Percentiles rank a stretch among this genome's conserved stretches.
phyloP scores from a whole-genome alignment of 2,329 filamentous ascomycete genomes.

The Epichloe coenophiala region DNA sequence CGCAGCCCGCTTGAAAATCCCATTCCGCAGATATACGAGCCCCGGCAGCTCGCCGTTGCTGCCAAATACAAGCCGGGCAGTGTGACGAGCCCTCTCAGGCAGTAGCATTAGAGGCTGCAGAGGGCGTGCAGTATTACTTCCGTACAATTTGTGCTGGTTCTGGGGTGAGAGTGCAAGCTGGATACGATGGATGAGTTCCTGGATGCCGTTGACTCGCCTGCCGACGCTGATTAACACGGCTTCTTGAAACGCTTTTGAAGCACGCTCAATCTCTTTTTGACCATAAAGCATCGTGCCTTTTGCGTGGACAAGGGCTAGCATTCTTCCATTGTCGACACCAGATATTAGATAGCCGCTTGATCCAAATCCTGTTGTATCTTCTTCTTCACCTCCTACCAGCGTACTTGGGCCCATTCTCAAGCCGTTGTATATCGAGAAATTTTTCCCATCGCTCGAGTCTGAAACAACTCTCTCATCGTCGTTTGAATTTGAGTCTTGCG shows the following conservation, averaged over 20 bases:
- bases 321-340: conserved; percentile 78
- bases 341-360: conserved; percentile 63
- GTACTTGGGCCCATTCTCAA: background rate
- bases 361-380: conserved; percentile 15
- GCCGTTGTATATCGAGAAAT: background rate
- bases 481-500: background rate
- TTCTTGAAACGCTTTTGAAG: conserved; percentile 85
- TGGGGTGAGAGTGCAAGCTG: conserved; percentile 49
- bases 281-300: conserved; percentile 98
- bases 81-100: conserved; percentile 71
- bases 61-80: conserved; percentile 71
- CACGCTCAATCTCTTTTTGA: conserved; percentile 65
- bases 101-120: conserved; percentile 56
- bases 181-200: conserved; percentile 66
- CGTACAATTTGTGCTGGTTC: conserved; percentile 6
- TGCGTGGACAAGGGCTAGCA: conserved; percentile 86
- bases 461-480: background rate
- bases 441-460: background rate
- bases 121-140: conserved; percentile 3
- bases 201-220: conserved; percentile 54
- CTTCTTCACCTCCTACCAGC: background rate
- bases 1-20: conserved; percentile 61
- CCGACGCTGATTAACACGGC: conserved; percentile 82
- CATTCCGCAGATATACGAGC: conserved; percentile 56
- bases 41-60: conserved; percentile 66